Evolutionary conservation across 129 eudicot genomes (phyloP).

Genomic region (Pulicaria dysenterica): DNA sequence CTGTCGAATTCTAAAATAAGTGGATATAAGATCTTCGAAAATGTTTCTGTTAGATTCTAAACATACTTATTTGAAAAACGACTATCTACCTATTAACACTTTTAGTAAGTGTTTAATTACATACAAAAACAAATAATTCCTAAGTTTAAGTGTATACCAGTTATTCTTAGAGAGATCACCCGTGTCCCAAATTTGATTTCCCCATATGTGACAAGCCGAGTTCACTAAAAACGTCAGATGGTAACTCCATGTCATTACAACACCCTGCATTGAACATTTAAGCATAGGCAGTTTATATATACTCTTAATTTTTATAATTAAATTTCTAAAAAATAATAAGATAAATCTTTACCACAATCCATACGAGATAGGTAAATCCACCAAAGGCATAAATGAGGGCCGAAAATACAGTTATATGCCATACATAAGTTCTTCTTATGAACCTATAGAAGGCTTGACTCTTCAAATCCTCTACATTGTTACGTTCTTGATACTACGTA

Average conservation of each 20-base stretch:
- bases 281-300: neutral
- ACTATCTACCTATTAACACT: no score
- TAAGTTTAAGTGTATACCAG: constrained; percentile 3
- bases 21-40: no score
- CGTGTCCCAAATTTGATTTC: constrained; percentile 50
- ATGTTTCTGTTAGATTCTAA: no score
- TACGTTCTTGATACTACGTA: constrained; percentile 28
- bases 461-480: constrained; percentile 30
- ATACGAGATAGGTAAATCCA: constrained; percentile 22
- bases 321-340: no score
- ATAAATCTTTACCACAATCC: constrained; percentile 19
- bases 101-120: no score
- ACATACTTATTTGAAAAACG: no score
- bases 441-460: constrained; percentile 24
- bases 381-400: constrained; percentile 13
- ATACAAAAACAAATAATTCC: no score
- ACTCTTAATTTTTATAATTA: no score
- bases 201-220: constrained; percentile 70
- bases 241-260: neutral
- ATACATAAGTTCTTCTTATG: constrained; percentile 1
- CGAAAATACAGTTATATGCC: neutral
- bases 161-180: constrained; percentile 46
- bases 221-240: constrained; percentile 46
- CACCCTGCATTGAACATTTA: constrained; percentile 9
- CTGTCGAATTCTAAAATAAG: no score